Evolutionary conservation across 148 eudicot species (phyloP).

Genomic region (Chenopodium berlandieri): DNA sequence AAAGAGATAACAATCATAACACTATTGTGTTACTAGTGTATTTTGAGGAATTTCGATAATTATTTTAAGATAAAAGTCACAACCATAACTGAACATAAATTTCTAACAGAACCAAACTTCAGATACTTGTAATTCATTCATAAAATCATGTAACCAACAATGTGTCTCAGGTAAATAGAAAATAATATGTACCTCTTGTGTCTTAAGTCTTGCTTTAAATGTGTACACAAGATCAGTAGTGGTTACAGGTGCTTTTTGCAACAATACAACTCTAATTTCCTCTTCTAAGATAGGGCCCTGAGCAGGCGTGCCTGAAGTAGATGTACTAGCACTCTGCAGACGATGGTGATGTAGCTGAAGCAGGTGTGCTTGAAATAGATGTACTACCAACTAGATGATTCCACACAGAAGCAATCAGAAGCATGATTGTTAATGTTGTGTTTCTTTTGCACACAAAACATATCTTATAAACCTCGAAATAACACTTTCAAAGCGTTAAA

Average conservation of each 20-base stretch:
- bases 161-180: not conserved
- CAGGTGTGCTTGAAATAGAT: too few species aligned
- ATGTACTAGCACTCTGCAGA: constrained; percentile 36
- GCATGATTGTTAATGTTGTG: too few species aligned
- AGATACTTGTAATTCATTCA: not conserved
- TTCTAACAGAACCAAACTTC: not conserved
- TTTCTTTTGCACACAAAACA: too few species aligned
- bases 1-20: not conserved
- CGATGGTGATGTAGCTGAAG: constrained; percentile 32
- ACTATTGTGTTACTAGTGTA: too few species aligned
- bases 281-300: constrained; percentile 89
- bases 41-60: not conserved
- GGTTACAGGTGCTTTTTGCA: constrained; percentile 69
- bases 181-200: constrained; percentile 52
- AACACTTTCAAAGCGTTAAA: too few species aligned
- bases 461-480: too few species aligned
- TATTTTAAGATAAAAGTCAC: not conserved
- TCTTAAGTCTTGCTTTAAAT: constrained; percentile 74
- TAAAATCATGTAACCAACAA: not conserved
- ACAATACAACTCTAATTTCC: constrained; percentile 75
- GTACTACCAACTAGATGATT: too few species aligned
- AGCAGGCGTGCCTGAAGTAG: constrained; percentile 18
- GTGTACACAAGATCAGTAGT: constrained; percentile 78
- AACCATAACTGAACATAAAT: not conserved
- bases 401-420: too few species aligned